A percentile compares a stretch with the other conserved stretches of the same genome.
Evolutionary conservation across 2,329 filamentous ascomycete species (phyloP).

Genomic region (Aspergillus tubingensis): DNA sequence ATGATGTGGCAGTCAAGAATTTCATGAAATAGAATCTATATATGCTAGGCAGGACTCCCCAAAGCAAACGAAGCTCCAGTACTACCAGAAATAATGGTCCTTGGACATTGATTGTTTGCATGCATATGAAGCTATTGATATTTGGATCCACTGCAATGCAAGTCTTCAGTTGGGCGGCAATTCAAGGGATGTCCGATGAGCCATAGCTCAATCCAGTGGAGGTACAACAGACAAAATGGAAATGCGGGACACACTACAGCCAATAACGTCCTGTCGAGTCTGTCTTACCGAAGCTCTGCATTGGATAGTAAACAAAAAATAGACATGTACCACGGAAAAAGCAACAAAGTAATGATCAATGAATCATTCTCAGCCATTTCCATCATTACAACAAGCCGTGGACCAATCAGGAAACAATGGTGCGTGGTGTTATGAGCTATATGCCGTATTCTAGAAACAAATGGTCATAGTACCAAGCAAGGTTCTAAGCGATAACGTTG

Average conservation of each 20-base stretch:
- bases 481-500: background rate
- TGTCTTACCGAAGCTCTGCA: background rate
- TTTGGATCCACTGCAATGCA: too few relatives aligned
- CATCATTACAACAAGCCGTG: background rate
- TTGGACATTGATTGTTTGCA: too few relatives aligned
- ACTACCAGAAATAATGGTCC: too few relatives aligned
- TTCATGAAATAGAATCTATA: background rate
- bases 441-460: background rate
- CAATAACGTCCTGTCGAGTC: background rate
- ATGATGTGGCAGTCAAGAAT: background rate
- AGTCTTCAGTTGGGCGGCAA: too few relatives aligned
- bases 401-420: background rate
- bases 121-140: too few relatives aligned
- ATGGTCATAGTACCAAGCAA: background rate
- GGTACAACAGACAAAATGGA: too few relatives aligned
- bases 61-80: too few relatives aligned
- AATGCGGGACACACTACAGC: too few relatives aligned
- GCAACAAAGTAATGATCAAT: background rate
- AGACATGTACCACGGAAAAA: background rate
- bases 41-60: background rate
- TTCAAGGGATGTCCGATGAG: too few relatives aligned
- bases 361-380: background rate
- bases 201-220: too few relatives aligned
- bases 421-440: slow-evolving; percentile 1
- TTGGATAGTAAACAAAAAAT: background rate